Percentiles rank a stretch among this genome's conserved stretches.
Evolutionary conservation across 2,329 filamentous ascomycete genomes (phyloP).

Genomic region (Karstenula rhodostoma): DNA sequence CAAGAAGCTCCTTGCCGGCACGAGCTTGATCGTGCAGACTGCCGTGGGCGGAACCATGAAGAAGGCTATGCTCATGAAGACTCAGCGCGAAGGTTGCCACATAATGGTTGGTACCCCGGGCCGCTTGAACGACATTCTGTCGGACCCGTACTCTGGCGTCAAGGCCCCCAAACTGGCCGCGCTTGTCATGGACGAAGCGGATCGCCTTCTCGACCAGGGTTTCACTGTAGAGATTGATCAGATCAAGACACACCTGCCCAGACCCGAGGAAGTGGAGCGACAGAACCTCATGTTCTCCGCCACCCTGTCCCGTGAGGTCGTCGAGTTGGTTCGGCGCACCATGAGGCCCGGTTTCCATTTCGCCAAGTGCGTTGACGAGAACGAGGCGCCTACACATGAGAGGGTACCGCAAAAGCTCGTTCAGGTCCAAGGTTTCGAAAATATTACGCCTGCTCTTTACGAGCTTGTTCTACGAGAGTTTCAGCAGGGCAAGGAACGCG

Average conservation of each 20-base stretch:
- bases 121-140: slow-evolving; percentile 81
- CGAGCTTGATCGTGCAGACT: slow-evolving; percentile 73
- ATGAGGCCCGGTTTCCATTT: slow-evolving; percentile 88
- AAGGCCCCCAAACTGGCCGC: slow-evolving; percentile 67
- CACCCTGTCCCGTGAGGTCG: slow-evolving; percentile 85
- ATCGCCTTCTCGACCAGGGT: slow-evolving; percentile 71
- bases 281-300: slow-evolving; percentile 97
- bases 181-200: slow-evolving; percentile 71
- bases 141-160: slow-evolving; percentile 69
- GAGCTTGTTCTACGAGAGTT: slow-evolving; percentile 75
- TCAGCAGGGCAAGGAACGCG: slow-evolving; percentile 53
- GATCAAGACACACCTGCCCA: slow-evolving; percentile 66
- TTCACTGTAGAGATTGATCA: slow-evolving; percentile 59
- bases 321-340: slow-evolving; percentile 77
- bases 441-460: slow-evolving; percentile 77
- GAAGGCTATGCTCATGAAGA: slow-evolving; percentile 68
- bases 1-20: slow-evolving; percentile 68
- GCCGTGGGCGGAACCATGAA: slow-evolving; percentile 96
- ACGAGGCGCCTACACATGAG: slow-evolving; percentile 86
- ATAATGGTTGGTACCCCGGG: slow-evolving; percentile 91
- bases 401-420: slow-evolving; percentile 83
- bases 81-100: slow-evolving; percentile 81
- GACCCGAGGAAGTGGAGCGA: slow-evolving; percentile 68
- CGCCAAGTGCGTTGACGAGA: slow-evolving; percentile 82
- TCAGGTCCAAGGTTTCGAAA: slow-evolving; percentile 72